These are phyloP conservation scores for Talaromyces liani DNA, from an alignment of 495 filamentous ascomycete genomes.

Conservation along the genomic window DNA sequence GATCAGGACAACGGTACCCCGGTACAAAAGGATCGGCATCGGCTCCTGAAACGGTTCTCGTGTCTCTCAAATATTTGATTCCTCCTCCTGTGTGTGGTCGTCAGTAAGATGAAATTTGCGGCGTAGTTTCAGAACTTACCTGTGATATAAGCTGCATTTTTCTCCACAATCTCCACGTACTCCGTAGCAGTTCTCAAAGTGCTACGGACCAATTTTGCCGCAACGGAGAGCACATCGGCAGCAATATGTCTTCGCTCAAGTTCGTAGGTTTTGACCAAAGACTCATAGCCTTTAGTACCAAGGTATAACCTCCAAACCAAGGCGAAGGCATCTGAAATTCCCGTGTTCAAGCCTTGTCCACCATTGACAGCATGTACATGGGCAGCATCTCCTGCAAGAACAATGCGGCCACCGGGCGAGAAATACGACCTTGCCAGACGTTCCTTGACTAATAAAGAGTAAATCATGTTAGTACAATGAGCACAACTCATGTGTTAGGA, in stretches of 20 bases:
- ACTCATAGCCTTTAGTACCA: conserved; percentile 38
- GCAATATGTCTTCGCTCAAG: conserved; percentile 41
- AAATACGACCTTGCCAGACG: neutral
- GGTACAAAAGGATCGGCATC: neutral
- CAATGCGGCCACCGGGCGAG: neutral
- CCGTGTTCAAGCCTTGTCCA: conserved; percentile 45
- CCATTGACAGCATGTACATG: conserved; percentile 15
- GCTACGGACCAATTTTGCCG: neutral
- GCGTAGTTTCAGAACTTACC: neutral
- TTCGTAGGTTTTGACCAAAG: conserved; percentile 51
- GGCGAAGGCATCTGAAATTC: conserved; percentile 41
- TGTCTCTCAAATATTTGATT: neutral
- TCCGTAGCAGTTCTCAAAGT: neutral
- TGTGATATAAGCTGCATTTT: conserved; percentile 4
- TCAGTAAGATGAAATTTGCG: neutral
- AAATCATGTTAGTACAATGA: neutral
- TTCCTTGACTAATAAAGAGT: neutral
- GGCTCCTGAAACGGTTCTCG: neutral
- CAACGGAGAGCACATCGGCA: neutral
- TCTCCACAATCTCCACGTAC: conserved; percentile 2
- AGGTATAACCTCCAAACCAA: conserved; percentile 45
- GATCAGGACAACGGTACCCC: neutral
- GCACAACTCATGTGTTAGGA: neutral
- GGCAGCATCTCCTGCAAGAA: conserved; percentile 1
- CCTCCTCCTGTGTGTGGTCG: neutral